Evolutionary conservation across 305 asterid genomes (phyloP).

Genomic region (Fraxinus ornus): DNA sequence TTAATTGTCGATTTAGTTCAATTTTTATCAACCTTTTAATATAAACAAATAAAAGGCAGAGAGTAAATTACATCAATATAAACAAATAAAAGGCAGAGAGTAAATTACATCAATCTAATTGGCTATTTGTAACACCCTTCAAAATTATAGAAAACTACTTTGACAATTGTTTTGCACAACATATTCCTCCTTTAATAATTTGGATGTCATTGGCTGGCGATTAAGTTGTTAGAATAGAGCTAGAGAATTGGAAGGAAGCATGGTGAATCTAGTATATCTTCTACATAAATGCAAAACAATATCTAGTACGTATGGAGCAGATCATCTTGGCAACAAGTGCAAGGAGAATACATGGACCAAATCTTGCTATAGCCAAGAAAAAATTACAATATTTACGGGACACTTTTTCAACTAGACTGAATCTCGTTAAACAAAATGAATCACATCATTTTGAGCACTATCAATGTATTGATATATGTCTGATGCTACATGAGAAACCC

Average conservation of each 20-base stretch:
- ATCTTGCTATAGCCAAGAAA: neutral
- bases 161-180: neutral
- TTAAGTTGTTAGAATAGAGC: neutral
- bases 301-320: neutral
- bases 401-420: neutral
- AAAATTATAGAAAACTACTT: neutral
- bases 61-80: too few relatives aligned
- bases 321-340: neutral
- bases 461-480: conserved; percentile 43
- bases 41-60: too few relatives aligned
- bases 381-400: neutral
- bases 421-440: neutral
- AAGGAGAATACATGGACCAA: neutral
- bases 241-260: neutral
- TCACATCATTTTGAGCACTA: conserved; percentile 36
- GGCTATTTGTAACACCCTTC: neutral
- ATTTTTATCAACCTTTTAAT: too few relatives aligned
- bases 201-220: neutral
- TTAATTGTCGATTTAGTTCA: neutral
- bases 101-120: too few relatives aligned
- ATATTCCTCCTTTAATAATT: too few relatives aligned
- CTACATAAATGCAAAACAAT: neutral
- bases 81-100: too few relatives aligned
- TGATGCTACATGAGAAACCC: conserved; percentile 53
- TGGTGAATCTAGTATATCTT: neutral